phyloP scores from a whole-genome alignment of 352 stramenopile genomes.

The Saprolegnia diclina region DNA sequence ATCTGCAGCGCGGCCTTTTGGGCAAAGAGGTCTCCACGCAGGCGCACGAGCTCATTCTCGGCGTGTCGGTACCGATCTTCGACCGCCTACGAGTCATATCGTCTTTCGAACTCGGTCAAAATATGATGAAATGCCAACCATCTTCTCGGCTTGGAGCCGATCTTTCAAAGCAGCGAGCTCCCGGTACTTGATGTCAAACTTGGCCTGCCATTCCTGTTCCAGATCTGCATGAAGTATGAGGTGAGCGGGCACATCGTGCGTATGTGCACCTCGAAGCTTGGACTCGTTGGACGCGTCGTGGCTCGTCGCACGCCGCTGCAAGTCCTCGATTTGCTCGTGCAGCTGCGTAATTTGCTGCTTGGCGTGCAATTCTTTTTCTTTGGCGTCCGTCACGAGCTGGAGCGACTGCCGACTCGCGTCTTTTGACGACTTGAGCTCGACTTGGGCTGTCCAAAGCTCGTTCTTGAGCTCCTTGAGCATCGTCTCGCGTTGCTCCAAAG shows the following conservation, averaged over 20 bases:
- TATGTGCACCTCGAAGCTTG: conserved; percentile 51
- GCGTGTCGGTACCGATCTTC: conserved; percentile 53
- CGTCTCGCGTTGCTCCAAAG: conserved; percentile 47
- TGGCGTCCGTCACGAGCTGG: conserved; percentile 5
- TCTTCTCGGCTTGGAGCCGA: conserved; percentile 47
- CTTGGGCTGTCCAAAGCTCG: conserved; percentile 36
- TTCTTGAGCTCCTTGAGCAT: conserved; percentile 44
- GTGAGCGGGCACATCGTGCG: conserved; percentile 33
- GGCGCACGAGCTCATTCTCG: conserved; percentile 54
- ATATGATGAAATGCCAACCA: conserved; percentile 13
- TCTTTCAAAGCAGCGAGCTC: conserved; percentile 58
- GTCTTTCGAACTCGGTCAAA: too few relatives aligned
- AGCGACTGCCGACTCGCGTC: neutral
- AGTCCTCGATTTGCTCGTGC: conserved; percentile 44
- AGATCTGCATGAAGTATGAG: conserved; percentile 38
- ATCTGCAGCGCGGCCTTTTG: conserved; percentile 28
- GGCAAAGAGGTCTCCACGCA: conserved; percentile 45
- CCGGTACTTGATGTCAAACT: conserved; percentile 42
- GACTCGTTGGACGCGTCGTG: conserved; percentile 54
- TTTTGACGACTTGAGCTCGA: conserved; percentile 18
- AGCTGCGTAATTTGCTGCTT: conserved; percentile 56
- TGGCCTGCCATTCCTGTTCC: conserved; percentile 44
- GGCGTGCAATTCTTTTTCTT: conserved; percentile 30
- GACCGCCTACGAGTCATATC: conserved; percentile 24
- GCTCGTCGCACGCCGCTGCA: conserved; percentile 57